phyloP scores from a whole-genome alignment of 1,284 basidiomycete genomes.

The Gymnopus androsaceus region DNA sequence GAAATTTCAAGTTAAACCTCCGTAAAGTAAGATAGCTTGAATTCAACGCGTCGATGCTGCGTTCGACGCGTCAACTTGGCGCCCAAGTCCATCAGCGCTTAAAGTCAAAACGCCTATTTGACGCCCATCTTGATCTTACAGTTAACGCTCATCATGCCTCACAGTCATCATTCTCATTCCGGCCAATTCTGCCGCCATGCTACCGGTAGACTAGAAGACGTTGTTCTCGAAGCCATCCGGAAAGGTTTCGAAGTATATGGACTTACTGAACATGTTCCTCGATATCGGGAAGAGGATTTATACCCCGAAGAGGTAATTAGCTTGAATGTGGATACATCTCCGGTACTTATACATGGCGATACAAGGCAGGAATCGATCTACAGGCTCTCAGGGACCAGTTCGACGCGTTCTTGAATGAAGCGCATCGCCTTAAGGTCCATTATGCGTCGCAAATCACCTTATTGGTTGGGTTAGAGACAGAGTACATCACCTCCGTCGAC shows the following conservation, averaged over 20 bases:
- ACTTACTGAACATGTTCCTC: constrained; percentile 92
- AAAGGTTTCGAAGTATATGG: constrained; percentile 85
- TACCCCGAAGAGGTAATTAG: constrained; percentile 92
- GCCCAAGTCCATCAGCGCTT: no score
- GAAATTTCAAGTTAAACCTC: no score
- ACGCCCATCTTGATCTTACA: neutral
- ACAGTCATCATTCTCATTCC: constrained; percentile 94
- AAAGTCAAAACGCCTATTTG: no score
- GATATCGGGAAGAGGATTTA: constrained; percentile 78
- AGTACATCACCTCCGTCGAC: constrained; percentile 70
- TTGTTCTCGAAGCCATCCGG: constrained; percentile 76
- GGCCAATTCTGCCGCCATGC: constrained; percentile 97
- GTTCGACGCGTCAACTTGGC: no score
- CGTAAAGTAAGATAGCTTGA: no score
- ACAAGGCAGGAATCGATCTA: constrained; percentile 23
- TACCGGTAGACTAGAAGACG: constrained; percentile 71
- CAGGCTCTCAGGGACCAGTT: constrained; percentile 61
- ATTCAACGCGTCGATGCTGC: no score
- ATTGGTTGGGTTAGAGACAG: constrained; percentile 92
- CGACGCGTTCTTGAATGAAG: constrained; percentile 70
- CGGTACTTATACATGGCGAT: neutral
- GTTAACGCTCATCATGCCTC: constrained; percentile 60
- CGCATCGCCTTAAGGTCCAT: constrained; percentile 65
- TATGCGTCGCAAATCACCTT: constrained; percentile 72
- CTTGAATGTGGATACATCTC: neutral